Percentiles rank a stretch among this genome's conserved stretches.
Conservation (phyloP, 169 alveolate species). For the Cryptosporidium viatorum region DNA sequence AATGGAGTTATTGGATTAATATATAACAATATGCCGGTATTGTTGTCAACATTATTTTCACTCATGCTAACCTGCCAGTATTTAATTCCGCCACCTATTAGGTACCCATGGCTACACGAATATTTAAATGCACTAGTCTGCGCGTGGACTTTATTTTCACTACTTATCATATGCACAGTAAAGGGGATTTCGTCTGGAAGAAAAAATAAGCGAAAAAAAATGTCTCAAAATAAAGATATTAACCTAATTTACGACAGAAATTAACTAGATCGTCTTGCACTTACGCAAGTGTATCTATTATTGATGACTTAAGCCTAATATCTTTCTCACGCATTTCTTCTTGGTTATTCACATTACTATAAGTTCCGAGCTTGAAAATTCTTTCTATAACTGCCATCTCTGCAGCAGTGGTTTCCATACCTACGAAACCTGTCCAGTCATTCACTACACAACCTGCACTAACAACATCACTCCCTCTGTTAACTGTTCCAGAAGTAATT, state of each 20-base stretch:
- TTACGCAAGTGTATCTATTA: slow-evolving; percentile 81
- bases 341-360: slow-evolving; percentile 78
- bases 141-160: slow-evolving; percentile 32
- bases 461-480: slow-evolving; percentile 97
- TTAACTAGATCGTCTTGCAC: neutral
- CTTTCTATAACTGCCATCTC: slow-evolving; percentile 96
- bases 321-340: slow-evolving; percentile 75
- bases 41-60: slow-evolving; percentile 8
- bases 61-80: slow-evolving; percentile 34
- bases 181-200: neutral
- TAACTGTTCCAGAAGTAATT: slow-evolving; percentile 98
- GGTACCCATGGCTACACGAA: slow-evolving; percentile 57
- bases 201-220: neutral
- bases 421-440: slow-evolving; percentile 99
- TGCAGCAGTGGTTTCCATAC: slow-evolving; percentile 98
- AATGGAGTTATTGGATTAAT: neutral
- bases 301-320: slow-evolving; percentile 78
- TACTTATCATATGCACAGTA: slow-evolving; percentile 25
- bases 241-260: neutral
- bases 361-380: slow-evolving; percentile 90
- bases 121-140: slow-evolving; percentile 50
- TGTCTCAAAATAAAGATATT: neutral
- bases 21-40: neutral
- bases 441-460: slow-evolving; percentile 96
- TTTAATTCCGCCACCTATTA: slow-evolving; percentile 25